Evolutionary conservation across 2,329 filamentous ascomycete species (phyloP), one percentile per base, ranked within the genome.

Genomic region (Scleromitrula shiraiana): DNA sequence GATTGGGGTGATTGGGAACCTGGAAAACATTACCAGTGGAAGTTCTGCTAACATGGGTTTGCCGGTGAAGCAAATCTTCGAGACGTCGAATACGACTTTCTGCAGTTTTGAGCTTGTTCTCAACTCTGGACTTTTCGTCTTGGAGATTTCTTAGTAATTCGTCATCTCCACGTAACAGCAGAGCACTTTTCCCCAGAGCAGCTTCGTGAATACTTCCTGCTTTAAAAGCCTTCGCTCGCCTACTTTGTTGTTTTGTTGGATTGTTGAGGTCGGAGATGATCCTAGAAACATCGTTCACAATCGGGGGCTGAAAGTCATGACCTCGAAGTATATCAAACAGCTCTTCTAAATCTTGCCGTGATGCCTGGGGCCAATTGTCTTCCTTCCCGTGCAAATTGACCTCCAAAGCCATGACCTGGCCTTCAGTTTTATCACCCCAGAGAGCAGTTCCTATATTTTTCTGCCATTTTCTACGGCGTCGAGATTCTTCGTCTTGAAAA

Each of bases 171-270:
- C 88, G 82, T 12, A 95, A 78, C 59, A 95, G 69, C 8, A 96
- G 75, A 1, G 88, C 91, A 55, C 87, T 94, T 60, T 85, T 81
- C n/a, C 88, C 88, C 52, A 96, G 76, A 2, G 80, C 80, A n/a
- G 84, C 83, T 63, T 97, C 93, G 59, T 96, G 89, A 30, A 97
- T 78, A 62, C 93, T 97, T 14, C 93, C 93, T 62, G 94, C 93
- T 64, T 96, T 96, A 72, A 98, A 97, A 5, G 88, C 89, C 64
- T 91, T 95, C 6, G 93, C 79, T 49, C 88, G 80, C 65, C 88
- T 90, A 52, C 83, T 79, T 62, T 95, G 90, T 64, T 93, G 88
- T 58, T 85, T 88, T 0, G 88, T 93, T 2, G 91, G 89, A 48
- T 77, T 80, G 62, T 83, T 83, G 12, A 97, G 73, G 46, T 95